phyloP scores from a whole-genome alignment of 108 stramenopile species.

The Conticribra weissflogii region DNA sequence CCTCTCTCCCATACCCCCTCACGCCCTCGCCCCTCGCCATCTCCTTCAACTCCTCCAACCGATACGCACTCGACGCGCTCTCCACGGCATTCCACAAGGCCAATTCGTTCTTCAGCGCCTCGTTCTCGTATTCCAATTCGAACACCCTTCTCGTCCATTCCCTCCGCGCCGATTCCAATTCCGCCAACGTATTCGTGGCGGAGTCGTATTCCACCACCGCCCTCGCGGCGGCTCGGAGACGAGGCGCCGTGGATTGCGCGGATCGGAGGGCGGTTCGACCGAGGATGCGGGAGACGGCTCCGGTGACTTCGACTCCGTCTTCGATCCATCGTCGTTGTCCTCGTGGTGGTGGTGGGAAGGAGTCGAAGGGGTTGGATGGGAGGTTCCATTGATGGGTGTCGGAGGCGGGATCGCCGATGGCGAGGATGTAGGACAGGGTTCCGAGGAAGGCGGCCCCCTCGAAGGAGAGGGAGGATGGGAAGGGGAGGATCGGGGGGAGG shows the following conservation, averaged over 20 bases:
- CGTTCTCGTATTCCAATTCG: slow-evolving; percentile 38
- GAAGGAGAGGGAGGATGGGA: slow-evolving; percentile 44
- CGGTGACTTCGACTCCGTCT: slow-evolving; percentile 43
- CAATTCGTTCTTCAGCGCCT: slow-evolving; percentile 24
- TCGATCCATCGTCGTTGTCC: slow-evolving; percentile 16
- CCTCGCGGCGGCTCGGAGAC: slow-evolving; percentile 39
- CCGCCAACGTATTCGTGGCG: slow-evolving; percentile 28
- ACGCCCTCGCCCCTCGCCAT: slow-evolving; percentile 29
- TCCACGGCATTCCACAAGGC: slow-evolving; percentile 40
- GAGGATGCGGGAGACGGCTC: slow-evolving; percentile 45
- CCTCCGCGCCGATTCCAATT: slow-evolving; percentile 16
- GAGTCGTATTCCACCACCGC: slow-evolving; percentile 43
- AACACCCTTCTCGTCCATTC: slow-evolving; percentile 18
- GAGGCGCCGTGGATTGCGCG: slow-evolving; percentile 31
- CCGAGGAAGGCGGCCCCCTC: slow-evolving; percentile 46
- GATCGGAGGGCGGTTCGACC: slow-evolving; percentile 40
- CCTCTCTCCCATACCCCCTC: slow-evolving; percentile 39
- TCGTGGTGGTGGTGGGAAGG: not conserved
- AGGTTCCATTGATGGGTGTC: slow-evolving; percentile 31
- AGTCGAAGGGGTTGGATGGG: slow-evolving; percentile 3
- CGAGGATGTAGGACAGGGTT: slow-evolving; percentile 41
- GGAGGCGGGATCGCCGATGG: slow-evolving; percentile 42
- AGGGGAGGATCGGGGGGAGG: slow-evolving; percentile 42
- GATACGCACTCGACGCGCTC: slow-evolving; percentile 23
- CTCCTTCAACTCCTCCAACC: slow-evolving; percentile 49